phyloP scores from a whole-genome alignment of 371 early-diverging fungal genomes.

The Conidiobolus incongruus region DNA sequence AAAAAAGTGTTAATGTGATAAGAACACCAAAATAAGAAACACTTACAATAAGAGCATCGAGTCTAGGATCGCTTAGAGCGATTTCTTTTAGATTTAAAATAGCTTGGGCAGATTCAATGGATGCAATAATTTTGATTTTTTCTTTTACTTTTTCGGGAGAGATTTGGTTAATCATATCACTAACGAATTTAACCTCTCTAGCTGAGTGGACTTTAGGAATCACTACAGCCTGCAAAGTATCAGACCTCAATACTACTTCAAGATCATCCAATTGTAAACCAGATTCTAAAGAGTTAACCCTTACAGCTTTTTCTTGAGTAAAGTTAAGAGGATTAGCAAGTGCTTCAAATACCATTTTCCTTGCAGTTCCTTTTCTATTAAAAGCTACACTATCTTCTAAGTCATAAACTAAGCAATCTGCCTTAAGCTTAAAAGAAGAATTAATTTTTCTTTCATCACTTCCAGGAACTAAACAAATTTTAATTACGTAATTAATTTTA shows the following conservation, averaged over 20 bases:
- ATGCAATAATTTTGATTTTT: constrained; percentile 55
- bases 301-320: constrained; percentile 55
- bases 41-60: constrained; percentile 51
- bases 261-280: constrained; percentile 11
- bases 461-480: constrained; percentile 35
- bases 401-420: constrained; percentile 74
- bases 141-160: constrained; percentile 44
- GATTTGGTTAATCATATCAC: constrained; percentile 48
- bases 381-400: constrained; percentile 76
- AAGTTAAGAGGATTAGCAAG: constrained; percentile 26
- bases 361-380: constrained; percentile 55
- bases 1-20: constrained; percentile 1
- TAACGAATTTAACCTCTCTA: constrained; percentile 52
- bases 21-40: background rate
- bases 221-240: constrained; percentile 50
- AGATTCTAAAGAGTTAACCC: constrained; percentile 69
- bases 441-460: constrained; percentile 76
- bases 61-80: constrained; percentile 34
- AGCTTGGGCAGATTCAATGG: constrained; percentile 67
- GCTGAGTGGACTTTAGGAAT: constrained; percentile 76
- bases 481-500: too few species aligned
- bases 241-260: constrained; percentile 29
- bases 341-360: constrained; percentile 30
- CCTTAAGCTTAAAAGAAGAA: constrained; percentile 34
- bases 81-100: constrained; percentile 69